Percentiles rank a stretch among this genome's conserved stretches.
Conservation (phyloP, 352 stramenopile species). For the Nothophytophthora sp. region DNA sequence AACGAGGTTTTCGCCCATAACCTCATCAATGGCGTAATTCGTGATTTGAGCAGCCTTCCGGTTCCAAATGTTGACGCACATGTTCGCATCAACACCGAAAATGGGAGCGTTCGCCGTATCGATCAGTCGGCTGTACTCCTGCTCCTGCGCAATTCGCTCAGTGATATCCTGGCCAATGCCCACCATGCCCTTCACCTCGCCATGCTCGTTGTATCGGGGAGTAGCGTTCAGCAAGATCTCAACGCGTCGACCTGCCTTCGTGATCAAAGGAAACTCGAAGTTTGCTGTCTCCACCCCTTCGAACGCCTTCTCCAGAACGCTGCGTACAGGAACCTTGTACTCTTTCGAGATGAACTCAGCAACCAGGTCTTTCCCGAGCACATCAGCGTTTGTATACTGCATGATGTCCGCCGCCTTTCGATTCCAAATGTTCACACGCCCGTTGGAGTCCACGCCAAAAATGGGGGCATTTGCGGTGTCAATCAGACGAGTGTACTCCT, state of each 20-base stretch:
- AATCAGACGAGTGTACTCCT: constrained; percentile 63
- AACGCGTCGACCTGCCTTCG: constrained; percentile 48
- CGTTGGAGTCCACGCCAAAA: constrained; percentile 64
- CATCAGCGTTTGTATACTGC: constrained; percentile 83
- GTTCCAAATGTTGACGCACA: constrained; percentile 90
- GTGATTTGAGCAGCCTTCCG: constrained; percentile 89
- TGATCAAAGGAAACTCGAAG: constrained; percentile 69
- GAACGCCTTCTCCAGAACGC: constrained; percentile 41
- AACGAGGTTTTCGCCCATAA: constrained; percentile 84
- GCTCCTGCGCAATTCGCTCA: constrained; percentile 55
- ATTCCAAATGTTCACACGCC: constrained; percentile 82
- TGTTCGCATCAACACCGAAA: constrained; percentile 61
- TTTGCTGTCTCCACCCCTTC: constrained; percentile 48
- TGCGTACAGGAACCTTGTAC: constrained; percentile 32
- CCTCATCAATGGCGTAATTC: constrained; percentile 85
- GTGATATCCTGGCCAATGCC: constrained; percentile 80
- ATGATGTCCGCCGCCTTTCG: constrained; percentile 83
- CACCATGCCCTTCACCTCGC: constrained; percentile 72
- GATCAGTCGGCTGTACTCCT: constrained; percentile 82
- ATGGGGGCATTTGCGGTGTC: constrained; percentile 74
- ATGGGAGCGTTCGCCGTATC: constrained; percentile 78
- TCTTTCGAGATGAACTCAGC: constrained; percentile 71
- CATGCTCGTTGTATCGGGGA: constrained; percentile 59
- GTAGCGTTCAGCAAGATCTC: constrained; percentile 65
- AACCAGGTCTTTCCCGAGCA: constrained; percentile 76